Conservation (phyloP, 805 yeast genomes). For the Lipomyces anomalus region DNA sequence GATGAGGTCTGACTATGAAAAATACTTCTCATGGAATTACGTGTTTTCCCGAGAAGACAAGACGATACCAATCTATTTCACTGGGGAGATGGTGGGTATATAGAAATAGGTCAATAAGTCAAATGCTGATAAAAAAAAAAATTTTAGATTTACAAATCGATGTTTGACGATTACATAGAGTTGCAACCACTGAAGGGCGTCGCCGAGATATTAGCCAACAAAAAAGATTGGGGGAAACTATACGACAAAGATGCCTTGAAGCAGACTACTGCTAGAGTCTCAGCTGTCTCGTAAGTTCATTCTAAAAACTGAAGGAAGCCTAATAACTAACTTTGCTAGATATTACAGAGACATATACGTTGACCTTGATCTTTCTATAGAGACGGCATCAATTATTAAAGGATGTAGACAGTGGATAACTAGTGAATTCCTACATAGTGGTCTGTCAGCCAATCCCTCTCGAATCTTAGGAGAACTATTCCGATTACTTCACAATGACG, state of each 20-base stretch:
- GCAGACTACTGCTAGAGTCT: conserved; percentile 19
- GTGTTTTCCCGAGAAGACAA: conserved; percentile 10
- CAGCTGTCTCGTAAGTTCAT: conserved; percentile 22
- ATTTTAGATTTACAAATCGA: conserved; percentile 41
- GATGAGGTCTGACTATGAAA: conserved; percentile 29
- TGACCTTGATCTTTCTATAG: conserved; percentile 38
- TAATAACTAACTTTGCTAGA: neutral
- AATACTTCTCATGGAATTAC: conserved; percentile 29
- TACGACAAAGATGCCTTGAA: conserved; percentile 35
- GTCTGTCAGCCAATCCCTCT: conserved; percentile 38
- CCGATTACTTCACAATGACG: conserved; percentile 35
- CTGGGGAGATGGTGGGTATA: conserved; percentile 44
- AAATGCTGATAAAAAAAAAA: neutral
- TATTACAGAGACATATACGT: conserved; percentile 36
- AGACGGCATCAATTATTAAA: conserved; percentile 34
- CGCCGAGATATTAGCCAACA: conserved; percentile 32
- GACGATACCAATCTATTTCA: conserved; percentile 37
- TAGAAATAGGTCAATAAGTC: no score
- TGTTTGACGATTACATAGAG: conserved; percentile 46
- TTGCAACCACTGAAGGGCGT: conserved; percentile 38
- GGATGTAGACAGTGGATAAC: conserved; percentile 40
- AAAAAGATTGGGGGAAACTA: conserved; percentile 37
- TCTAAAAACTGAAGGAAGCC: neutral
- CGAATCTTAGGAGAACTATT: conserved; percentile 38
- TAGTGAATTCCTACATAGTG: conserved; percentile 43